Evolutionary conservation across 306 rosid genomes (phyloP), one percentile per base, ranked within the genome.

Genomic region (Myrica gale): DNA sequence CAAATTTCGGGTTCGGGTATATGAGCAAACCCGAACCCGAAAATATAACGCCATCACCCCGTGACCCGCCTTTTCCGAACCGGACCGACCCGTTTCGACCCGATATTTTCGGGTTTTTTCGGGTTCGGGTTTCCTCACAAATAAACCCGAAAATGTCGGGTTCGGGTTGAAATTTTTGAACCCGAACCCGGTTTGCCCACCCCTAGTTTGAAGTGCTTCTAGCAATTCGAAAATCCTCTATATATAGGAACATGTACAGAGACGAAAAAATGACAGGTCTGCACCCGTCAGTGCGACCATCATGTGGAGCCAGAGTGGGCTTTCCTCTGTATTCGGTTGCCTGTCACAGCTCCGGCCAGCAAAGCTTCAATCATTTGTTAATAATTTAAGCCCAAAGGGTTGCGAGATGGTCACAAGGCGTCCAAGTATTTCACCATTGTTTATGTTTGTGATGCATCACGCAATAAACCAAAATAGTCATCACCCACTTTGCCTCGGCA

Each of bases 221-320:
- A 42, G 54, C 46, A 51, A 76, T 19, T 73, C 32, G 46, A 45
- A 61, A 21, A 71, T 4, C 17, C 87, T 47, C 50, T 55, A 43
- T 82, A 82, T 72, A 70, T 55, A 42, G 46, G 43, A 52, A 78
- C 44, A 75, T 11, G 21, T 48, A 41, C 4, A 73, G 51, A 72
- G 65, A 75, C 15, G 43, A 74, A 76, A 69, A 71, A 3, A 5
- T 21, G 11, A 10, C 9, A 74, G 44, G 47, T 46, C 23, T 44
- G 42, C 41, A 58, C 17, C 65, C 7, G 37, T 58, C 44, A 58
- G 75, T 1, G 68, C 75, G 82, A 44, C 65, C 61, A 75, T 76
- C 90, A 85, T 81, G 88, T 86, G 93, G 65, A 55, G 52, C 73
- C 63, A 21, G 79, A 68, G 74, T 77, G 87, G 69, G 75, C 53